Evolutionary conservation across 768 basidiomycete species (phyloP).

Genomic region (Amanita rimosa): DNA sequence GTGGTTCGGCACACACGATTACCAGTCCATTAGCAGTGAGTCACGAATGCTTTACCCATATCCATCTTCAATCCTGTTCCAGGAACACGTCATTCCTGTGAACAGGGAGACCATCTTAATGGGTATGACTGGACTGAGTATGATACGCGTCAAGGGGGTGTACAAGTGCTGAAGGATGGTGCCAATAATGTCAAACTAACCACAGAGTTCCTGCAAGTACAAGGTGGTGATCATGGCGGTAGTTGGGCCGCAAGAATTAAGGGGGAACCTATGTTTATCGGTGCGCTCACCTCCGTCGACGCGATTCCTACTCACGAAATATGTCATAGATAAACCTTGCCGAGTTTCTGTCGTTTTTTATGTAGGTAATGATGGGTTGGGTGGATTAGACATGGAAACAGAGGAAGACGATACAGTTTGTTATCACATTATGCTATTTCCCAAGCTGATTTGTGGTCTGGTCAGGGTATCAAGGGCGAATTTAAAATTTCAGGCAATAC

Average conservation of each 20-base stretch:
- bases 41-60: conserved; percentile 1
- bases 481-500: conserved; percentile 64
- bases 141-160: conserved; percentile 76
- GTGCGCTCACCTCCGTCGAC: conserved; percentile 25
- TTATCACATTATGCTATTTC: conserved; percentile 3
- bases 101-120: conserved; percentile 74
- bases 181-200: conserved; percentile 79
- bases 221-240: conserved; percentile 72
- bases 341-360: conserved; percentile 79
- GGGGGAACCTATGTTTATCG: conserved; percentile 61
- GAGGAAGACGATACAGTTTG: conserved; percentile 65
- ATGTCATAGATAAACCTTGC: conserved; percentile 31
- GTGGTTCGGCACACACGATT: conserved; percentile 90
- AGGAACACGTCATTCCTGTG: conserved; percentile 82
- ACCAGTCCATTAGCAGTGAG: conserved; percentile 56
- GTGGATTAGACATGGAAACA: conserved; percentile 70
- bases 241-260: conserved; percentile 84
- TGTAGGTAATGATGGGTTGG: conserved; percentile 78
- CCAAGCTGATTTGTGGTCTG: neutral
- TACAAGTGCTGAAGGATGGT: conserved; percentile 74
- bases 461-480: conserved; percentile 63
- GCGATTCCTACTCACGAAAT: conserved; percentile 2
- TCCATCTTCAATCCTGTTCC: conserved; percentile 6
- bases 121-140: conserved; percentile 84
- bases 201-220: conserved; percentile 79